Evolutionary conservation across 805 yeast species (phyloP).

Genomic region (Candida hispaniensis): DNA sequence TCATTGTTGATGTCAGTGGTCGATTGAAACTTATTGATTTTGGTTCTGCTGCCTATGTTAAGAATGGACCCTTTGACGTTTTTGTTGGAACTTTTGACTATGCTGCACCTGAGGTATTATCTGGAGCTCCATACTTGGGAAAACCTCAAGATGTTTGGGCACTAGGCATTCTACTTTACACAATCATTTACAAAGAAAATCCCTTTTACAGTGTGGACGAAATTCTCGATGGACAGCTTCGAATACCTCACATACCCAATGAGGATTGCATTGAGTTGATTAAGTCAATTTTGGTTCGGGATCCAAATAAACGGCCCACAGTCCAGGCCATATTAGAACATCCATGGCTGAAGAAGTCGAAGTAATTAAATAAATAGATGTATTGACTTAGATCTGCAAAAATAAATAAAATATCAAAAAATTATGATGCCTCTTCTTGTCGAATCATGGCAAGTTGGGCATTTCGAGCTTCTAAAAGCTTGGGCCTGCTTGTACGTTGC

Average conservation of each 20-base stretch:
- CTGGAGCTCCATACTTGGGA: constrained; percentile 84
- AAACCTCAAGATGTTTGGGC: constrained; percentile 98
- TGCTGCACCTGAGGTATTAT: constrained; percentile 92
- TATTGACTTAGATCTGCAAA: neutral
- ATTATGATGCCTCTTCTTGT: neutral
- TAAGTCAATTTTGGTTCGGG: constrained; percentile 54
- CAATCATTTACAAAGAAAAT: constrained; percentile 83
- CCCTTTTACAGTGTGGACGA: constrained; percentile 95
- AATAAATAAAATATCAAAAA: neutral
- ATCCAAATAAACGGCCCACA: constrained; percentile 56
- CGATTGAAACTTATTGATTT: constrained; percentile 81
- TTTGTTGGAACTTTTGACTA: constrained; percentile 96
- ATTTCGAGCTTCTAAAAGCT: too few relatives aligned
- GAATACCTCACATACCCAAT: constrained; percentile 51
- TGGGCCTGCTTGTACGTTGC: constrained; percentile 5
- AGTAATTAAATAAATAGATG: neutral
- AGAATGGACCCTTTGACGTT: constrained; percentile 91
- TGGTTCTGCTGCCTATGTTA: constrained; percentile 86
- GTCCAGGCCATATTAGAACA: constrained; percentile 61
- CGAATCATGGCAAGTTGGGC: constrained; percentile 1
- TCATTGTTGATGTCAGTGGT: constrained; percentile 76
- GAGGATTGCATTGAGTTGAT: constrained; percentile 58
- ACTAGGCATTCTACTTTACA: constrained; percentile 79
- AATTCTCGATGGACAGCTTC: constrained; percentile 79
- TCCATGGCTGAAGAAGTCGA: constrained; percentile 62